phyloP scores from a whole-genome alignment of 495 filamentous ascomycete genomes.

The Peziza echinospora region DNA sequence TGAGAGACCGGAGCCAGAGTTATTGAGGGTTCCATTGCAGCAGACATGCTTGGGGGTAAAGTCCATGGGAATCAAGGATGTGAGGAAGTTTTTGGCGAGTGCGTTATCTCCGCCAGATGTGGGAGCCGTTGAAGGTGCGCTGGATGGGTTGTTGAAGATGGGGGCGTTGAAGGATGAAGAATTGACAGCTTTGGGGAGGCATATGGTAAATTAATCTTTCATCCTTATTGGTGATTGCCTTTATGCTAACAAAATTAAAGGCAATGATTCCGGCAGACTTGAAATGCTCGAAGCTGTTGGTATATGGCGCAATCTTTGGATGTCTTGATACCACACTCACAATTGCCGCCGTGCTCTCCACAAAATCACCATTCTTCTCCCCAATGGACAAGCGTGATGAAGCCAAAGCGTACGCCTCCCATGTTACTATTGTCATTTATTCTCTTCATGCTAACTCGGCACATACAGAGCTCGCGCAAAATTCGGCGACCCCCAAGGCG shows the following conservation, averaged over 20 bases:
- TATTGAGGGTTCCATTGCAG: conserved; percentile 76
- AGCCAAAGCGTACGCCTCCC: conserved; percentile 36
- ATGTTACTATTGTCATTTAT: background rate
- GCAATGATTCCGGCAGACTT: conserved; percentile 93
- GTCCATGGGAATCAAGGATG: conserved; percentile 74
- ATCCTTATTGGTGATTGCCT: too few species aligned
- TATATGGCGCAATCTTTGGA: conserved; percentile 82
- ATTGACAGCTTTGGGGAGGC: conserved; percentile 72
- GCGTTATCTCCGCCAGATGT: conserved; percentile 74
- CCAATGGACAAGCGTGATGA: conserved; percentile 64
- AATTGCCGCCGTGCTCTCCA: conserved; percentile 76
- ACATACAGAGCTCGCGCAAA: conserved; percentile 36
- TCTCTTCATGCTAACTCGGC: too few species aligned
- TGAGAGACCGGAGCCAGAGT: conserved; percentile 78
- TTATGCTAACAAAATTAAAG: too few species aligned
- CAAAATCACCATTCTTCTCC: conserved; percentile 62
- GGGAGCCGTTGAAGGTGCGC: conserved; percentile 63
- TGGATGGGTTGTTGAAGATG: conserved; percentile 56
- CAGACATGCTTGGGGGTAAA: conserved; percentile 85
- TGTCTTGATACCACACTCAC: conserved; percentile 73
- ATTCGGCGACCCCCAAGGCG: conserved; percentile 61
- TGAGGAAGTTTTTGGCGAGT: conserved; percentile 57
- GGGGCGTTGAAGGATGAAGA: conserved; percentile 69
- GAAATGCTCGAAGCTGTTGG: conserved; percentile 81
- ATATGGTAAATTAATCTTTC: too few species aligned